phyloP scores from a whole-genome alignment of 495 filamentous ascomycete genomes.

The Hypoxylon subgilvum region DNA sequence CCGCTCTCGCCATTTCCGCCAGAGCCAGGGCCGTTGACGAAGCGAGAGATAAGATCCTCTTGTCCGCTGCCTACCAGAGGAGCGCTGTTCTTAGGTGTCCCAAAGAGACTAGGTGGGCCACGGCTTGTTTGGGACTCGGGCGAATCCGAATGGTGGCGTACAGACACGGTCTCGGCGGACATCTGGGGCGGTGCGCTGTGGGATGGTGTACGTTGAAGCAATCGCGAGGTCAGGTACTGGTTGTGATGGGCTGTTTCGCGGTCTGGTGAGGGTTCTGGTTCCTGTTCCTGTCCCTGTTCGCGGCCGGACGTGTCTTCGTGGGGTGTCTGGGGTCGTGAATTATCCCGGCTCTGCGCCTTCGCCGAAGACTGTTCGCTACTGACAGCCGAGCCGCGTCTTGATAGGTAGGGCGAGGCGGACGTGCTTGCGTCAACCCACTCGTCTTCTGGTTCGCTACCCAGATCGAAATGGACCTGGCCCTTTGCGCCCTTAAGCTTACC shows the following conservation, averaged over 20 bases:
- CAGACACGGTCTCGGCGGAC: slow-evolving; percentile 61
- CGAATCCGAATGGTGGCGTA: slow-evolving; percentile 51
- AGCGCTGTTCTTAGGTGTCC: slow-evolving; percentile 45
- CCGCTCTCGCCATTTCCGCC: slow-evolving; percentile 39
- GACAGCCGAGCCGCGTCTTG: slow-evolving; percentile 54
- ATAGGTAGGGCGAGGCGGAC: slow-evolving; percentile 61
- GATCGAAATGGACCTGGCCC: slow-evolving; percentile 58
- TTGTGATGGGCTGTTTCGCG: slow-evolving; percentile 45
- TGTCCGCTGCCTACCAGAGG: slow-evolving; percentile 52
- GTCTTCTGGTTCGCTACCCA: slow-evolving; percentile 57
- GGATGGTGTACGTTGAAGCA: slow-evolving; percentile 63
- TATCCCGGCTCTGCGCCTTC: slow-evolving; percentile 27
- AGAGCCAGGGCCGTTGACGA: slow-evolving; percentile 53
- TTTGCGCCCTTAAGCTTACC: slow-evolving; percentile 46
- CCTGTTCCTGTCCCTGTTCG: too few relatives aligned
- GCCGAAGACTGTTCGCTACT: slow-evolving; percentile 46
- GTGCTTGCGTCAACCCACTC: slow-evolving; percentile 64
- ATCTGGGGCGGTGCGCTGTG: slow-evolving; percentile 65
- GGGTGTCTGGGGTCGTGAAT: slow-evolving; percentile 30
- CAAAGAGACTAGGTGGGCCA: slow-evolving; percentile 47
- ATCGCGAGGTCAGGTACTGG: slow-evolving; percentile 61
- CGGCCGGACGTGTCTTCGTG: slow-evolving; percentile 24
- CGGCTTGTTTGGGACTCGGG: slow-evolving; percentile 43
- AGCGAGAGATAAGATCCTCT: slow-evolving; percentile 58
- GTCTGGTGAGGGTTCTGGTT: slow-evolving; percentile 31